Conservation (phyloP, 352 stramenopile species). For the Phytophthora pluvialis region DNA sequence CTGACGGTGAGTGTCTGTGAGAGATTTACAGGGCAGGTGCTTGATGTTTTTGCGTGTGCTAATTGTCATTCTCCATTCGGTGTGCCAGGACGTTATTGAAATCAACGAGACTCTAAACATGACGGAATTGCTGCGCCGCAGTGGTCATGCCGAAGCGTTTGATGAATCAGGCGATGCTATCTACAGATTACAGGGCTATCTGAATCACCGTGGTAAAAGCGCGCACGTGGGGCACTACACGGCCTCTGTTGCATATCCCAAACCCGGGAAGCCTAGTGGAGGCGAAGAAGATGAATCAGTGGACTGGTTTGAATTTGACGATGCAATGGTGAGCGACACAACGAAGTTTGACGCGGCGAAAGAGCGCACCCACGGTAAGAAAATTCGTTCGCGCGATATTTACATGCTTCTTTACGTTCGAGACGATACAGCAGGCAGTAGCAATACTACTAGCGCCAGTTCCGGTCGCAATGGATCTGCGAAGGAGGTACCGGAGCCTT, state of each 20-base stretch:
- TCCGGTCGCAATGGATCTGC: not conserved
- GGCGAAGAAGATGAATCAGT: constrained; percentile 15
- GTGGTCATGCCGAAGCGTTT: constrained; percentile 48
- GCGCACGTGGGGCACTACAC: constrained; percentile 89
- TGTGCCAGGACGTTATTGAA: constrained; percentile 81
- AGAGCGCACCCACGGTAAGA: constrained; percentile 53
- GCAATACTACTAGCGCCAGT: not conserved
- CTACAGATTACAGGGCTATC: constrained; percentile 78
- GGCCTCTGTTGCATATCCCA: constrained; percentile 72
- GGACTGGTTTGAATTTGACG: constrained; percentile 88
- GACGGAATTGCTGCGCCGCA: constrained; percentile 60
- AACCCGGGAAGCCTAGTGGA: constrained; percentile 11
- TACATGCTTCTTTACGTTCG: constrained; percentile 90
- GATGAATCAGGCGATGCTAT: constrained; percentile 46
- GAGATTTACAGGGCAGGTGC: not conserved
- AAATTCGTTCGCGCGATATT: constrained; percentile 76
- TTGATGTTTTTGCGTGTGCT: not conserved
- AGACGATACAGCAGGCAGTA: constrained; percentile 32
- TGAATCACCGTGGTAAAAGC: constrained; percentile 86
- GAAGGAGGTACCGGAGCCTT: constrained; percentile 29
- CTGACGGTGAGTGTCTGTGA: constrained; percentile 75
- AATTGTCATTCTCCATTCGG: not conserved
- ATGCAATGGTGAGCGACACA: constrained; percentile 72
- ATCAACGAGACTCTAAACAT: constrained; percentile 83
- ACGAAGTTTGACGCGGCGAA: constrained; percentile 39